Evolutionary conservation across 805 yeast genomes (phyloP), one percentile per base, ranked within the genome.

Genomic region (Yarrowia deformans): DNA sequence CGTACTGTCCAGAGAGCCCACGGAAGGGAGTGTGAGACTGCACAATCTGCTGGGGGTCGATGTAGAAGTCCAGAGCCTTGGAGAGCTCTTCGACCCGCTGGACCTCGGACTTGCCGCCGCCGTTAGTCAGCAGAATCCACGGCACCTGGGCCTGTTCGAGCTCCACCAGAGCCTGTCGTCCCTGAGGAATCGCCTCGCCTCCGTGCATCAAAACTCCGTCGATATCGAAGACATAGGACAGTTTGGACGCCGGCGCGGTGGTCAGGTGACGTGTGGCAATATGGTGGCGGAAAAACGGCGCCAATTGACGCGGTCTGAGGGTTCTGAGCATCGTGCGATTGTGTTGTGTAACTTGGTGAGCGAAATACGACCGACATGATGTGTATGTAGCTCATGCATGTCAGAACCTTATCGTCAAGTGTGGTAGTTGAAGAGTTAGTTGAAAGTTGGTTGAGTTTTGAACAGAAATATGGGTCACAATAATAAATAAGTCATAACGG

Each of bases 181-280:
- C 97, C 54, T 81, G 82, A 1, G 87, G 86, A 58, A 93, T 85
- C 0, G 93, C 85, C 61, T 82, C 82, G 23, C 84, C 79, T 19
- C 97, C 97, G 71, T 93, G 85, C 23, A 93, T 75, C 29, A 93
- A 80, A 10, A 93, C 98, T 8, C 98, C 98, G 78, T 93, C 98
- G 69, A 93, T 93, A 72, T 63, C 68, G 16, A 63, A 63, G n/a
- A 63, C 68, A 9, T 48, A 63, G 8, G 68, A 63, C 18, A 60
- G 35, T 32, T 60, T 60, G 4, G 60, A 37, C 13, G 60, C 45
- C 10, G 60, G 60, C 2, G 45, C 45, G 18, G 60, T 54, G 19
- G 60, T 37, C 14, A 54, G 60, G 10, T 3, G 23, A 13, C 60
- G 60, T 4, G 35, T 12, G 34, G 29, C 10, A 3, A 8, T 8